A percentile compares a stretch with the other conserved stretches of the same genome.
Evolutionary conservation across 2,329 filamentous ascomycete species (phyloP).

Genomic region (Diaporthe citri): DNA sequence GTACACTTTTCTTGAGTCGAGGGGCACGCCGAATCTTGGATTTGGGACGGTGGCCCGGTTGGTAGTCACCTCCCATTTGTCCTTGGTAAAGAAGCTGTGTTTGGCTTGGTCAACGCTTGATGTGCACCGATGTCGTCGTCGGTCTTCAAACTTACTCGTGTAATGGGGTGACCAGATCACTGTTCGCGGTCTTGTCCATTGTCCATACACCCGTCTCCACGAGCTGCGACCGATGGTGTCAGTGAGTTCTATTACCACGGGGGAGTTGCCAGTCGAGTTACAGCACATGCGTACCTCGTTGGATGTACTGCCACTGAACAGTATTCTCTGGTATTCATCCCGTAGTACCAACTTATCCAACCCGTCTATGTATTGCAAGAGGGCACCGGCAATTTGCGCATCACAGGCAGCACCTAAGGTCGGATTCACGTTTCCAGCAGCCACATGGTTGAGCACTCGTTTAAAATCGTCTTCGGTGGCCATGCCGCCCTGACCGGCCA

Average conservation of each 20-base stretch:
- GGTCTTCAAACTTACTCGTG: slow-evolving; percentile 27
- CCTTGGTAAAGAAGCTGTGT: slow-evolving; percentile 26
- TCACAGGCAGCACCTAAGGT: not conserved
- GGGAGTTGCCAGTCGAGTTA: too few relatives aligned
- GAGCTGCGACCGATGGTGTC: slow-evolving; percentile 2
- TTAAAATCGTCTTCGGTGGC: slow-evolving; percentile 17
- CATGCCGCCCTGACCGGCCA: not conserved
- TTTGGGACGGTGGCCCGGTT: not conserved
- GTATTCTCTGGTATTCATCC: slow-evolving; percentile 37
- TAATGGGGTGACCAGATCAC: slow-evolving; percentile 31
- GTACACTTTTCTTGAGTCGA: slow-evolving; percentile 24
- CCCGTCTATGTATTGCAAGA: not conserved
- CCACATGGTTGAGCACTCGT: not conserved
- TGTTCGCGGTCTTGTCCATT: slow-evolving; percentile 11
- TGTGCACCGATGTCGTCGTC: not conserved
- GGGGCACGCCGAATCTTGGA: not conserved
- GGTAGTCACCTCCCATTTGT: slow-evolving; percentile 32
- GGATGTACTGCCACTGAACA: slow-evolving; percentile 24
- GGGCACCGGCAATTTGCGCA: not conserved
- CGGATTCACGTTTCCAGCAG: not conserved
- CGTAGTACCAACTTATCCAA: not conserved
- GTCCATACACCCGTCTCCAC: slow-evolving; percentile 27
- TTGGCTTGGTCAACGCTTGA: not conserved
- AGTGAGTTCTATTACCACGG: not conserved
- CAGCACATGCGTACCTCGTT: slow-evolving; percentile 25